phyloP scores from a whole-genome alignment of 2,329 filamentous ascomycete genomes.

The Fusarium sp. region DNA sequence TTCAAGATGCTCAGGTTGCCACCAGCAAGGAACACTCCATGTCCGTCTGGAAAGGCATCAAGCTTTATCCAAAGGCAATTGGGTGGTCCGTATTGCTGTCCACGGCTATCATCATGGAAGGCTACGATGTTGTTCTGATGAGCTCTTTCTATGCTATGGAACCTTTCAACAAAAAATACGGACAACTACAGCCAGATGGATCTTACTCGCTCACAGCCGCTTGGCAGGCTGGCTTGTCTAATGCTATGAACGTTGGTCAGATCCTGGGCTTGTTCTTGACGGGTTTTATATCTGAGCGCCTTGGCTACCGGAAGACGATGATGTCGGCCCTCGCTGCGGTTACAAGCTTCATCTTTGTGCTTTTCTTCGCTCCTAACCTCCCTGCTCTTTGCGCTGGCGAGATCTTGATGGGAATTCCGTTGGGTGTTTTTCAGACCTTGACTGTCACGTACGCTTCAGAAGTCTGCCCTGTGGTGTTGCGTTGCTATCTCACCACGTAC shows the following conservation, averaged over 20 bases:
- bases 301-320: background rate
- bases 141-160: background rate
- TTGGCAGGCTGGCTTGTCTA: background rate
- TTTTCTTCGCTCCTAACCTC: background rate
- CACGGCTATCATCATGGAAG: background rate
- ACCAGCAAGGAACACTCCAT: slow-evolving; percentile 45
- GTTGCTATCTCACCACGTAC: background rate
- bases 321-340: background rate
- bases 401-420: background rate
- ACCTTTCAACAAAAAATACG: background rate
- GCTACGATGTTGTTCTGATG: background rate
- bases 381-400: background rate
- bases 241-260: background rate
- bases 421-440: background rate
- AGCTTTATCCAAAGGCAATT: slow-evolving; percentile 12
- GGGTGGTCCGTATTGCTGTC: background rate
- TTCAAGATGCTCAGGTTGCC: slow-evolving; percentile 22
- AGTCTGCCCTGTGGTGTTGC: background rate
- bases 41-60: slow-evolving; percentile 41
- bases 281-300: background rate
- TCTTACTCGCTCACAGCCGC: background rate
- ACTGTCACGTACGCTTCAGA: background rate
- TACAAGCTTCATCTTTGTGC: background rate
- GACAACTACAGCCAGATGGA: background rate
- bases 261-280: background rate